phyloP scores from a whole-genome alignment of 345 rosid genomes.

The Moricandia arvensis region DNA sequence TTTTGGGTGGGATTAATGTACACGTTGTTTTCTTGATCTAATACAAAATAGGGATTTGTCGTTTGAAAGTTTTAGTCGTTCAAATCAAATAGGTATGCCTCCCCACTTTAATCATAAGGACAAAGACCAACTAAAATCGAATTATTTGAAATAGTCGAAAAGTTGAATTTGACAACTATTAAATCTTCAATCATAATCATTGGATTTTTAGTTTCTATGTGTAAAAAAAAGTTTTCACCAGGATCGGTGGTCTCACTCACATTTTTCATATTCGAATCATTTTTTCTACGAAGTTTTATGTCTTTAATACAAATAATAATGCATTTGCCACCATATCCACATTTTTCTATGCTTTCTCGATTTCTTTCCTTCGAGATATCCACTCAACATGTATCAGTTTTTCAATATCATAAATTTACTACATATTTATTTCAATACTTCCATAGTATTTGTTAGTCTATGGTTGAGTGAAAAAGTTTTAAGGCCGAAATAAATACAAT shows the following conservation, averaged over 20 bases:
- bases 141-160: constrained; percentile 6
- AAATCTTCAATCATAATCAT: constrained; percentile 23
- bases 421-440: not conserved
- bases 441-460: not conserved
- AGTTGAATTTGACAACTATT: constrained; percentile 22
- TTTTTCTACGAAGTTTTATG: not conserved
- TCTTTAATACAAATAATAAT: not conserved
- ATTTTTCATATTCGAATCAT: not conserved
- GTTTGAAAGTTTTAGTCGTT: constrained; percentile 26
- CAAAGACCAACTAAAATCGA: constrained; percentile 31
- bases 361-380: not conserved
- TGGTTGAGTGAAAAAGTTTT: not conserved
- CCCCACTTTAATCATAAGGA: constrained; percentile 36
- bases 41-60: constrained; percentile 9
- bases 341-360: not conserved
- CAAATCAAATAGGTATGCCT: constrained; percentile 20
- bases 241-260: constrained; percentile 12
- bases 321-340: not conserved
- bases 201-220: constrained; percentile 11
- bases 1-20: not conserved
- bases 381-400: not conserved
- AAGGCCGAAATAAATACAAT: not conserved
- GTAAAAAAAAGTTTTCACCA: constrained; percentile 17
- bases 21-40: constrained; percentile 20
- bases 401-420: not conserved